phyloP scores from a whole-genome alignment of 768 basidiomycete genomes.

The Tubosaeta sp. region DNA sequence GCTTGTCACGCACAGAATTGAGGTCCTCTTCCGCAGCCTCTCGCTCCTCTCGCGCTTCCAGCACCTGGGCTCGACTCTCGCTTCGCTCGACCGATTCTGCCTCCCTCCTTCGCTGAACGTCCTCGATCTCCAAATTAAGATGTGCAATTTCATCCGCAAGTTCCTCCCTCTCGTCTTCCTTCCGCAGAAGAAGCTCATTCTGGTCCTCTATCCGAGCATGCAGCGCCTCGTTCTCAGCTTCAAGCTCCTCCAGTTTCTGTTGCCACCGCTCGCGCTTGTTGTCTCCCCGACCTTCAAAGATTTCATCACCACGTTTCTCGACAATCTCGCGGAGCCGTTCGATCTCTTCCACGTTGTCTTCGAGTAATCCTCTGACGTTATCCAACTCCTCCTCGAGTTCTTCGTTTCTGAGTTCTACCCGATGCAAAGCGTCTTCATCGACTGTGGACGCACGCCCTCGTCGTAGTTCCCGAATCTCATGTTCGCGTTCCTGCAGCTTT shows the following conservation, averaged over 20 bases:
- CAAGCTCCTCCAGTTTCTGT: slow-evolving; percentile 52
- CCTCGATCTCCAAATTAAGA: slow-evolving; percentile 63
- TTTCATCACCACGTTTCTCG: slow-evolving; percentile 48
- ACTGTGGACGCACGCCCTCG: slow-evolving; percentile 39
- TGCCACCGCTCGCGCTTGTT: slow-evolving; percentile 42
- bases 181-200: slow-evolving; percentile 47
- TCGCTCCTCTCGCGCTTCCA: slow-evolving; percentile 69
- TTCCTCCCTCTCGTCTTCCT: slow-evolving; percentile 71
- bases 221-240: slow-evolving; percentile 62
- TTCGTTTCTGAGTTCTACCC: slow-evolving; percentile 55
- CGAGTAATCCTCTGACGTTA: slow-evolving; percentile 59
- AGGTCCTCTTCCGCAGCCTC: slow-evolving; percentile 79
- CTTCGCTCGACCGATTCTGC: slow-evolving; percentile 66
- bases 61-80: slow-evolving; percentile 63
- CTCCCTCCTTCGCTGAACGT: slow-evolving; percentile 55
- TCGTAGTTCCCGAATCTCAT: slow-evolving; percentile 63
- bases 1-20: slow-evolving; percentile 67
- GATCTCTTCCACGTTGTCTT: slow-evolving; percentile 84
- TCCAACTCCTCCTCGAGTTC: slow-evolving; percentile 75
- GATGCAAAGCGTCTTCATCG: slow-evolving; percentile 51
- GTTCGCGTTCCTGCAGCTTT: slow-evolving; percentile 67
- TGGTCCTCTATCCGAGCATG: slow-evolving; percentile 55
- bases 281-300: slow-evolving; percentile 38
- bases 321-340: slow-evolving; percentile 67
- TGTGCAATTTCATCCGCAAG: slow-evolving; percentile 61